Evolutionary conservation across 73 alveolate genomes (phyloP).

Genomic region (Tetrahymena thermophila): DNA sequence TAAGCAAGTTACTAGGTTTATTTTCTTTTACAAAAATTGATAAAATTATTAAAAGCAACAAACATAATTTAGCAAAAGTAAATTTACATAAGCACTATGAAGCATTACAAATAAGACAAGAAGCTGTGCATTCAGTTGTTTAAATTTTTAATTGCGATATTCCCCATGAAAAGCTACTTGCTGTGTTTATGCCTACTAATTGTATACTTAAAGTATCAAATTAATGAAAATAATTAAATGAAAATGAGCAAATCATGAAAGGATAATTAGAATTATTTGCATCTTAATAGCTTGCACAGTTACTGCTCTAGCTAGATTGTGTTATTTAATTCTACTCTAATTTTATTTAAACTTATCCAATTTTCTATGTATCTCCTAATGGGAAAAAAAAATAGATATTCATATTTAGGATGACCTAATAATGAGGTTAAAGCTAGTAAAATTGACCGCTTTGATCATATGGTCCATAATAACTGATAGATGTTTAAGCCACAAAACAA

Average conservation of each 20-base stretch:
- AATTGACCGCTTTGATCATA: background rate
- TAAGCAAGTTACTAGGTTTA: background rate
- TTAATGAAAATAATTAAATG: background rate
- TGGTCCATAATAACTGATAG: background rate
- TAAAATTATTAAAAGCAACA: background rate
- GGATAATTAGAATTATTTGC: background rate
- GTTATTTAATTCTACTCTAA: background rate
- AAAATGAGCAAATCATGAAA: background rate
- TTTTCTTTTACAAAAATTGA: background rate
- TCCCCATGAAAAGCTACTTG: background rate
- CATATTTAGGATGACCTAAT: background rate
- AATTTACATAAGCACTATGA: background rate
- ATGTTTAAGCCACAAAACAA: background rate
- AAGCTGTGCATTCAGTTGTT: background rate
- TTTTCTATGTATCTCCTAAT: background rate
- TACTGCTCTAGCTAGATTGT: background rate
- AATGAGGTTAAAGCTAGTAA: background rate
- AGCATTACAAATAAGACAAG: background rate
- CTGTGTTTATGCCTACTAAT: background rate
- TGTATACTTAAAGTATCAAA: background rate
- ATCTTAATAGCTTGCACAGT: background rate
- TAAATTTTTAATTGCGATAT: background rate
- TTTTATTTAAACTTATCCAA: background rate
- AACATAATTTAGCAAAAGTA: background rate
- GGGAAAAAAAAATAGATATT: background rate